Evolutionary conservation across 2,329 filamentous ascomycete species (phyloP).

Genomic region (Lasiodiplodia sp.): DNA sequence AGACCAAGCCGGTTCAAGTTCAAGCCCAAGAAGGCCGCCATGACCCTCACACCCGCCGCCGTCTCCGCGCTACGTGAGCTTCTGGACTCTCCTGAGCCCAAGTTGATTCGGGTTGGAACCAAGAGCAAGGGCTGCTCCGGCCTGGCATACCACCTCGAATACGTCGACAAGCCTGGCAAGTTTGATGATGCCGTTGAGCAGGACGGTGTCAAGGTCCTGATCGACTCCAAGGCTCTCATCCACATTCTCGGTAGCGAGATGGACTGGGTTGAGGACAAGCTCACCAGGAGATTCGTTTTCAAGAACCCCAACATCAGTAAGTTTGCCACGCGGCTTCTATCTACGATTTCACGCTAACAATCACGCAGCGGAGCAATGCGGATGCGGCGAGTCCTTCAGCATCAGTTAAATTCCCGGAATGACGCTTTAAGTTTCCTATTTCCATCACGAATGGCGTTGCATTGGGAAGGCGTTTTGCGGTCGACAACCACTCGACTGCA

Average conservation of each 20-base stretch:
- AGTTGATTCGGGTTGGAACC: constrained; percentile 92
- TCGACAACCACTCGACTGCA: constrained; percentile 3
- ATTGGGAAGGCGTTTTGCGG: constrained; percentile 30
- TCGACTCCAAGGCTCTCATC: constrained; percentile 96
- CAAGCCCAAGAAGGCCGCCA: constrained; percentile 85
- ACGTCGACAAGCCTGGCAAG: constrained; percentile 85
- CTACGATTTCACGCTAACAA: constrained; percentile 36
- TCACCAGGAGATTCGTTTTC: constrained; percentile 92
- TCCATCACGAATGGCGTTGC: constrained; percentile 40
- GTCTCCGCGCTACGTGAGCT: constrained; percentile 79
- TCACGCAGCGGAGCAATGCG: constrained; percentile 84
- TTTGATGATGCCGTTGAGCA: constrained; percentile 96
- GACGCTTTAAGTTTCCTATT: constrained; percentile 6
- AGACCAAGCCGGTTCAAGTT: constrained; percentile 72
- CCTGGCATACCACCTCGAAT: constrained; percentile 91
- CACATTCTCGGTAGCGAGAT: constrained; percentile 99
- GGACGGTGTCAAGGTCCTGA: constrained; percentile 92
- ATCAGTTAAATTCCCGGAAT: constrained; percentile 45
- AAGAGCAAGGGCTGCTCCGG: constrained; percentile 94
- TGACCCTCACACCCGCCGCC: constrained; percentile 82
- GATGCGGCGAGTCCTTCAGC: constrained; percentile 93
- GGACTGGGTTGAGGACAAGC: constrained; percentile 97
- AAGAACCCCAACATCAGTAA: constrained; percentile 97
- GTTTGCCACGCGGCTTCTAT: constrained; percentile 50
- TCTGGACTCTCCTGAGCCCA: constrained; percentile 84